Evolutionary conservation across 768 basidiomycete genomes (phyloP), one percentile per base, ranked within the genome.

Genomic region (Pleurotus cornucopiae): DNA sequence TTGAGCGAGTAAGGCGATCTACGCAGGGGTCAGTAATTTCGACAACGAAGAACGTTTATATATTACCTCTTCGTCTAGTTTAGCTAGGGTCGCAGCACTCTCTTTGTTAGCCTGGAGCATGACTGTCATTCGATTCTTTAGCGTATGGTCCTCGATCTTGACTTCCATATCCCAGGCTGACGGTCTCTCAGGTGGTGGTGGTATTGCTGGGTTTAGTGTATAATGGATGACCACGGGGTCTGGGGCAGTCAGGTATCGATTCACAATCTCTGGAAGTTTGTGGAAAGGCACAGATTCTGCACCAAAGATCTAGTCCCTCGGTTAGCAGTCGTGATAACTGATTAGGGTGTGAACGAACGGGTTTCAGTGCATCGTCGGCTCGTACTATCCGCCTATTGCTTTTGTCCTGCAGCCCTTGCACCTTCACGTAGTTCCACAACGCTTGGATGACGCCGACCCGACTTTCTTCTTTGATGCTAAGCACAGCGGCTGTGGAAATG

Each of bases 371-470:
- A 11, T 84, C 88, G 62, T 93, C 91, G 2, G 84, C 77, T 9
- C 82, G 81, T 51, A 93, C 82, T 49, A 83, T 67, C 39, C 85
- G 80, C 55, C 90, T 75, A 68, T 93, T 90, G 0, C 81, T 81
- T 61, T 91, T 92, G 69, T 93, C 91, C 69, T 93, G 91, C 14
- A 95, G 71, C 21, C 84, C 82, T 61, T 93, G 78, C 12, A 86
- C 73, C 67, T 94, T 96, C 72, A 97, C 89, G 62, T 95, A 94
- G 64, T 89, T 91, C 95, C 95, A 98, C 9, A 97, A 67, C 0
- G 89, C 82, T 55, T 91, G 86, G 14, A 96, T 79, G 14, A 91
- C 82, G 5, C 88, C 91, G 20, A 87, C 74, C 25, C 91, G 81
- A 37, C 89, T 92, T 25, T 91, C 93, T 66, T 97, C 90, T 62